phyloP scores from a whole-genome alignment of 169 alveolate species.

The Perkinsus olseni region DNA sequence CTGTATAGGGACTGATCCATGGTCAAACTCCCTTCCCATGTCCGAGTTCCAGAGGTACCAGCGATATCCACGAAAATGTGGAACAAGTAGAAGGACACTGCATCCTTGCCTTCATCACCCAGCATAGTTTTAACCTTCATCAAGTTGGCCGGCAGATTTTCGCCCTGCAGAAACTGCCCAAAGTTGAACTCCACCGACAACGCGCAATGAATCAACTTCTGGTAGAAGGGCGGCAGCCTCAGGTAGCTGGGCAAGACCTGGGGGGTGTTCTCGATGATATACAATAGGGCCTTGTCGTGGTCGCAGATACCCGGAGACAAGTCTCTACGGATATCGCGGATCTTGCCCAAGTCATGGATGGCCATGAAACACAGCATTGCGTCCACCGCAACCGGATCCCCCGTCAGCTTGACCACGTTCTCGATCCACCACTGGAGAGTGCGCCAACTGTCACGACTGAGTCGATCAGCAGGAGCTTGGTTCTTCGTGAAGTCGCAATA shows the following conservation, averaged over 20 bases:
- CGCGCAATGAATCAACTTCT: background rate
- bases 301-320: background rate
- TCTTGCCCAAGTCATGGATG: constrained; percentile 10
- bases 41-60: background rate
- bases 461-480: background rate
- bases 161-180: constrained; percentile 12
- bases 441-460: background rate
- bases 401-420: background rate
- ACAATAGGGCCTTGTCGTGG: background rate
- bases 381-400: background rate
- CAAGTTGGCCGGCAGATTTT: constrained; percentile 8
- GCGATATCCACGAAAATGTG: background rate
- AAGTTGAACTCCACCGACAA: constrained; percentile 6
- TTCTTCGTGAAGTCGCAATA: background rate
- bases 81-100: background rate
- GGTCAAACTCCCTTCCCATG: background rate
- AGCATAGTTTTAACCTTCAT: background rate
- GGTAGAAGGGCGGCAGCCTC: background rate
- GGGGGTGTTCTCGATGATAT: background rate
- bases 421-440: background rate
- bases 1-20: background rate
- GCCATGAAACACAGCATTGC: constrained; percentile 7
- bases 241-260: background rate
- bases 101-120: background rate
- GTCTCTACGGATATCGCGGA: background rate